phyloP scores from a whole-genome alignment of 768 basidiomycete species.

The Amanita pseudoporphyria region DNA sequence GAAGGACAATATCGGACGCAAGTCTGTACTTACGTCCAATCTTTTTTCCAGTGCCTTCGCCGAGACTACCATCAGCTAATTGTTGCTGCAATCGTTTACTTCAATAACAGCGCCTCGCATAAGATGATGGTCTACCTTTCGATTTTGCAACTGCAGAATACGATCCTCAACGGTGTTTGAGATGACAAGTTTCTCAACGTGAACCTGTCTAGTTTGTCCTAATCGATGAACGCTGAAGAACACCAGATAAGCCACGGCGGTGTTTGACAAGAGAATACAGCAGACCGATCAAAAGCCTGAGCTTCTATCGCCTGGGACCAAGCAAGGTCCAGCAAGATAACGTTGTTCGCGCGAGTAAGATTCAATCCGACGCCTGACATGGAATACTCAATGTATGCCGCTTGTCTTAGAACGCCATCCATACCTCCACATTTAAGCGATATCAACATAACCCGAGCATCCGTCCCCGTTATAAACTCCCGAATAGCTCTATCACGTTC shows the following conservation, averaged over 20 bases:
- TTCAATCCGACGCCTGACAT: constrained; percentile 40
- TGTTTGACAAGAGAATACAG: neutral
- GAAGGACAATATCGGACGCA: neutral
- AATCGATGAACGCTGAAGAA: constrained; percentile 39
- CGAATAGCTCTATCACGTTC: constrained; percentile 47
- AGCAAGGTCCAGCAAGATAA: constrained; percentile 52
- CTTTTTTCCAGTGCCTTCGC: constrained; percentile 53
- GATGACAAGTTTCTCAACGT: constrained; percentile 49
- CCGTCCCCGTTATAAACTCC: constrained; percentile 51
- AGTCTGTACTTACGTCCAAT: constrained; percentile 33
- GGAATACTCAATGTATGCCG: neutral
- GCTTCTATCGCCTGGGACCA: constrained; percentile 57
- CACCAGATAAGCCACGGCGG: neutral
- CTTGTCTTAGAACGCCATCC: neutral
- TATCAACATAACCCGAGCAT: constrained; percentile 52
- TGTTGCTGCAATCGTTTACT: constrained; percentile 25
- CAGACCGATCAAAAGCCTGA: constrained; percentile 41
- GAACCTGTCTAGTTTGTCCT: constrained; percentile 43
- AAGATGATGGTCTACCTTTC: constrained; percentile 33
- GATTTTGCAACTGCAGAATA: constrained; percentile 53
- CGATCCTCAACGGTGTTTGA: constrained; percentile 58
- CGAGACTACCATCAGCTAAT: constrained; percentile 51
- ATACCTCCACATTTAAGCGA: constrained; percentile 53
- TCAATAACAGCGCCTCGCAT: constrained; percentile 1
- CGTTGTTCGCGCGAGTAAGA: constrained; percentile 53